Evolutionary conservation across 2,329 filamentous ascomycete species (phyloP).

Genomic region (Paecilomyces sp.): DNA sequence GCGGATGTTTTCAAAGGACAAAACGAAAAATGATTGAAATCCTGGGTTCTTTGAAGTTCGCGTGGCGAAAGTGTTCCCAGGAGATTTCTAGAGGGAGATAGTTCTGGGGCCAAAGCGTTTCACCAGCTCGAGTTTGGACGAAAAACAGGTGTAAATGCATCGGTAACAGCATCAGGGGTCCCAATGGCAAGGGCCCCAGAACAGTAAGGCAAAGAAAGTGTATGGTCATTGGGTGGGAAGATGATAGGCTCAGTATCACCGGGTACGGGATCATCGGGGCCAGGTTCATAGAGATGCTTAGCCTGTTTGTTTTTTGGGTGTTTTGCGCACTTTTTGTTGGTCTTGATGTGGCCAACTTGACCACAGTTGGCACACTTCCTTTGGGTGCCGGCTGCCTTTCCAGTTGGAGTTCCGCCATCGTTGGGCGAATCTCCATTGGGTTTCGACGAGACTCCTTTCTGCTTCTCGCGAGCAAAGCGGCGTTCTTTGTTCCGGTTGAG

Average conservation of each 20-base stretch:
- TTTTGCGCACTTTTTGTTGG: slow-evolving; percentile 78
- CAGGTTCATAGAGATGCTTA: slow-evolving; percentile 12
- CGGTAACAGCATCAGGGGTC: not conserved
- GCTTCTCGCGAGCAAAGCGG: slow-evolving; percentile 81
- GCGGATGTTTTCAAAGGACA: not conserved
- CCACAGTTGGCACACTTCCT: slow-evolving; percentile 98
- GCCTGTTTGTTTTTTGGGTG: slow-evolving; percentile 5
- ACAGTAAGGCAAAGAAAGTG: not conserved
- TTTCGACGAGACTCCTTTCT: slow-evolving; percentile 57
- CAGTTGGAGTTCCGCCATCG: slow-evolving; percentile 40
- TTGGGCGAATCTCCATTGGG: slow-evolving; percentile 39
- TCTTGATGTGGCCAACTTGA: slow-evolving; percentile 95
- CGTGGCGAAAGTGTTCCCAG: not conserved
- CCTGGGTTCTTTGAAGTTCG: not conserved
- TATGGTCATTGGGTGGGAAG: not conserved
- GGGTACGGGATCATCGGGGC: not conserved
- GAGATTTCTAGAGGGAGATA: not conserved
- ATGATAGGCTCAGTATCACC: not conserved
- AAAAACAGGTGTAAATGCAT: not conserved
- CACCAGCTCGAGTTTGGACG: not conserved
- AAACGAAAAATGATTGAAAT: not conserved
- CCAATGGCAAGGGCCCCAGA: not conserved
- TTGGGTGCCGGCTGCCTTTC: slow-evolving; percentile 60
- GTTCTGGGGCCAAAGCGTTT: not conserved
- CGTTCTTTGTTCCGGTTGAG: slow-evolving; percentile 88